Conservation (phyloP, 2,329 filamentous ascomycete genomes). For the Paecilomyces fulvus region DNA sequence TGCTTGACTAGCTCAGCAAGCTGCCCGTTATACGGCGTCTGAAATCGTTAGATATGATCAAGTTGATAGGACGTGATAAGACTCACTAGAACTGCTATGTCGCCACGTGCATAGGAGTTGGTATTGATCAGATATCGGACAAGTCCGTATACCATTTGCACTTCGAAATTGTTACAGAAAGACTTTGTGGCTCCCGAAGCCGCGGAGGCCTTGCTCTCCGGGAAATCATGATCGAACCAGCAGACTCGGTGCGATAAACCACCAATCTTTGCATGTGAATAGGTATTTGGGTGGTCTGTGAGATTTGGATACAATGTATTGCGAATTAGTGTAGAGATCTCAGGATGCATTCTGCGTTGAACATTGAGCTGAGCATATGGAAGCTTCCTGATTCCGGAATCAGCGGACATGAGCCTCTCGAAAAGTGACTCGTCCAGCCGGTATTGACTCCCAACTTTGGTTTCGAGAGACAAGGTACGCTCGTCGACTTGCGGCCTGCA, state of each 20-base stretch:
- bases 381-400: slow-evolving; percentile 7
- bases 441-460: slow-evolving; percentile 22
- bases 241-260: slow-evolving; percentile 38
- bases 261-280: slow-evolving; percentile 28
- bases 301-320: slow-evolving; percentile 47
- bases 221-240: slow-evolving; percentile 38
- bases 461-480: slow-evolving; percentile 11
- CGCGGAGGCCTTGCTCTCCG: slow-evolving; percentile 21
- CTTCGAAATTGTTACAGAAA: slow-evolving; percentile 43
- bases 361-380: slow-evolving; percentile 38
- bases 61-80: background rate
- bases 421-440: slow-evolving; percentile 41
- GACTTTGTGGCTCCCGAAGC: slow-evolving; percentile 20
- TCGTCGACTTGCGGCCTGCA: background rate
- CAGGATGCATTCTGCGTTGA: slow-evolving; percentile 57
- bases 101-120: slow-evolving; percentile 45
- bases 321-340: slow-evolving; percentile 48
- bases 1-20: slow-evolving; percentile 31
- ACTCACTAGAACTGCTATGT: slow-evolving; percentile 52
- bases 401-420: slow-evolving; percentile 33
- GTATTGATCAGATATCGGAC: slow-evolving; percentile 56
- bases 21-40: slow-evolving; percentile 45
- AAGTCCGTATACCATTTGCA: slow-evolving; percentile 51
- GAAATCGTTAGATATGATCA: background rate
- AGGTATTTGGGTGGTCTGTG: slow-evolving; percentile 35